Percentiles rank a stretch among this genome's conserved stretches.
phyloP scores from a whole-genome alignment of 257 asterid genomes.

The Galeopsis tetrahit region DNA sequence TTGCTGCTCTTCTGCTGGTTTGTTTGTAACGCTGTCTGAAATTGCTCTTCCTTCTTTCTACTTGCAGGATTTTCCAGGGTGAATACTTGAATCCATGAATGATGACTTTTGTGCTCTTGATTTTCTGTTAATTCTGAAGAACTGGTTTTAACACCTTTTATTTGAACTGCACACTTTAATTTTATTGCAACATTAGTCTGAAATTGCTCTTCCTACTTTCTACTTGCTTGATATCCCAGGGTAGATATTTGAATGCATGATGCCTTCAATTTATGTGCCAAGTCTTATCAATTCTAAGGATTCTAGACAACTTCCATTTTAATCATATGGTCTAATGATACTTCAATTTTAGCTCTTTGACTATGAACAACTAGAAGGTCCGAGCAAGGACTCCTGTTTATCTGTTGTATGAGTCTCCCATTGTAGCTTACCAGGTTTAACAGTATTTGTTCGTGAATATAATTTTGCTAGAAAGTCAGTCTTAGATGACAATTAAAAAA shows the following conservation, averaged over 20 bases:
- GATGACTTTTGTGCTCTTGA: conserved; percentile 18
- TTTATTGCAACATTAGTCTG: background rate
- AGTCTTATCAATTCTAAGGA: background rate
- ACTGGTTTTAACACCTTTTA: background rate
- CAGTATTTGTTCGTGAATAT: conserved; percentile 11
- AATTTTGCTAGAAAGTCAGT: too few relatives aligned
- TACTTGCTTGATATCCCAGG: too few relatives aligned
- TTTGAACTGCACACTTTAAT: conserved; percentile 7
- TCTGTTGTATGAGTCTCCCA: background rate
- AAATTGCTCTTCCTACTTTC: too few relatives aligned
- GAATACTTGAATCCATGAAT: background rate
- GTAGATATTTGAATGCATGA: too few relatives aligned
- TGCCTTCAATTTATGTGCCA: background rate
- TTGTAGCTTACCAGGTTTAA: background rate
- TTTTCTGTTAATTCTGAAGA: background rate
- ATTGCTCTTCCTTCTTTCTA: conserved; percentile 16
- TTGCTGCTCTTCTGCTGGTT: conserved; percentile 98
- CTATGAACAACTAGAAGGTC: background rate
- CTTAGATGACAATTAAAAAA: too few relatives aligned
- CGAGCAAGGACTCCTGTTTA: background rate
- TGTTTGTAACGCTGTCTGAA: conserved; percentile 15
- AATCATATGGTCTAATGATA: background rate
- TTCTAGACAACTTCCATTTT: conserved; percentile 10
- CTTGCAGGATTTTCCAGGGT: conserved; percentile 20
- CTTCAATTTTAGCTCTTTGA: background rate